Evolutionary conservation across 208 protist species (phyloP).

Genomic region (Novymonas esmeraldas): DNA sequence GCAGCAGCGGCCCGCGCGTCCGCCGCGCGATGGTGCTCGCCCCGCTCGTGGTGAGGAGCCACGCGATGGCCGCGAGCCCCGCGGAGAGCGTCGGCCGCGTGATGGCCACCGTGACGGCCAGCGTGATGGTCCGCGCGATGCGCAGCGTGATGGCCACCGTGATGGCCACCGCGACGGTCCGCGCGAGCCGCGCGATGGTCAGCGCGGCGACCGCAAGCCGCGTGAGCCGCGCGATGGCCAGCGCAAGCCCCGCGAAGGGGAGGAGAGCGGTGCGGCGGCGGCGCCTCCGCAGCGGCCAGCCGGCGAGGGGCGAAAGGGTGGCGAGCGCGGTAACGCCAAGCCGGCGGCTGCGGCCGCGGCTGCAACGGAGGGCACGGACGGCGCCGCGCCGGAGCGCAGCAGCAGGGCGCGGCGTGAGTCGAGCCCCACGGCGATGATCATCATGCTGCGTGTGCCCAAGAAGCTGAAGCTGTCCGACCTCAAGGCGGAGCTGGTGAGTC

Average conservation of each 20-base stretch:
- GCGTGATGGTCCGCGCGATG: neutral
- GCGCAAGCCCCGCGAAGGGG: constrained; percentile 21
- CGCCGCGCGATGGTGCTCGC: constrained; percentile 17
- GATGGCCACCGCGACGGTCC: constrained; percentile 15
- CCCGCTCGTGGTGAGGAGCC: neutral
- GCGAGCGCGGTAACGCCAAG: constrained; percentile 2
- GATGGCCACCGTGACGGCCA: constrained; percentile 8
- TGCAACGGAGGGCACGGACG: neutral
- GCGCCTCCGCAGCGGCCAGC: neutral
- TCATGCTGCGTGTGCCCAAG: constrained; percentile 64
- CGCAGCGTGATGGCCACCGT: neutral
- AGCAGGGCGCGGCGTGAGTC: constrained; percentile 14
- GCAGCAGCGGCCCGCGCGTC: constrained; percentile 30
- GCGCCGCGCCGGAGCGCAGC: constrained; percentile 7
- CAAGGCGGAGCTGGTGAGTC: constrained; percentile 35
- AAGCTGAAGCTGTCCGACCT: constrained; percentile 68
- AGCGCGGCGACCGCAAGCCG: constrained; percentile 24
- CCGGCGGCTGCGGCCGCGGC: constrained; percentile 4
- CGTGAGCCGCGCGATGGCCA: constrained; percentile 24
- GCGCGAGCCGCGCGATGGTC: constrained; percentile 13
- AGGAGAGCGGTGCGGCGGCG: constrained; percentile 2
- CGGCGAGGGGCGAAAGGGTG: constrained; percentile 1
- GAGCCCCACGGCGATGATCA: constrained; percentile 39
- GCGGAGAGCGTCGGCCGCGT: constrained; percentile 29
- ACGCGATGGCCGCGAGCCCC: constrained; percentile 13